Conservation (phyloP, 352 stramenopile genomes). For the Salisapilia sapeloensis region DNA sequence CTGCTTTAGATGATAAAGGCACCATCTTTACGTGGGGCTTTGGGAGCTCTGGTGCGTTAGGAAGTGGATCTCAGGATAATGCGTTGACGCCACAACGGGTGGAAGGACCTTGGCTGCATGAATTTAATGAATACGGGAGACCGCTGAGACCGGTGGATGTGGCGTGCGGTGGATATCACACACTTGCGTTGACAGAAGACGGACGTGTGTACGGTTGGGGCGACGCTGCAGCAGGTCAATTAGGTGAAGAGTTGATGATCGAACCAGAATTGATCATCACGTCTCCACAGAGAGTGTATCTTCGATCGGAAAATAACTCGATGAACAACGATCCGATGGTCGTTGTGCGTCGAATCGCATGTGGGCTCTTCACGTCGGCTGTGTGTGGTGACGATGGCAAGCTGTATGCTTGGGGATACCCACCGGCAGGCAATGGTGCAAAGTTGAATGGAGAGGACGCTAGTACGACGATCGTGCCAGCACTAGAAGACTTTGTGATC, state of each 20-base stretch:
- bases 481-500: slow-evolving; percentile 26
- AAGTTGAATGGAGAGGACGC: slow-evolving; percentile 32
- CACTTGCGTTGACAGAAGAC: slow-evolving; percentile 23
- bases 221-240: slow-evolving; percentile 48
- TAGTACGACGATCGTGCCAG: slow-evolving; percentile 16
- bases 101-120: slow-evolving; percentile 11
- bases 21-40: slow-evolving; percentile 79
- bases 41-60: slow-evolving; percentile 61
- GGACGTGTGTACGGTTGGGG: slow-evolving; percentile 62
- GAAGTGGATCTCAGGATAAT: slow-evolving; percentile 43
- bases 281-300: slow-evolving; percentile 19
- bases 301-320: slow-evolving; percentile 5
- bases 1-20: slow-evolving; percentile 32
- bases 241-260: slow-evolving; percentile 28
- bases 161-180: slow-evolving; percentile 66
- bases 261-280: slow-evolving; percentile 36
- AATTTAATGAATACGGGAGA: slow-evolving; percentile 2
- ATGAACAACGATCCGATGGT: background rate
- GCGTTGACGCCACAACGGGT: slow-evolving; percentile 19
- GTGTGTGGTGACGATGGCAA: slow-evolving; percentile 25
- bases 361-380: slow-evolving; percentile 45
- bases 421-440: slow-evolving; percentile 46
- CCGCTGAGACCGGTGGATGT: slow-evolving; percentile 10
- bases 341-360: slow-evolving; percentile 24
- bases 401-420: slow-evolving; percentile 60